Percentiles rank a stretch among this genome's conserved stretches.
Conservation (phyloP, 108 stramenopile genomes). For the Parmales sp. region DNA sequence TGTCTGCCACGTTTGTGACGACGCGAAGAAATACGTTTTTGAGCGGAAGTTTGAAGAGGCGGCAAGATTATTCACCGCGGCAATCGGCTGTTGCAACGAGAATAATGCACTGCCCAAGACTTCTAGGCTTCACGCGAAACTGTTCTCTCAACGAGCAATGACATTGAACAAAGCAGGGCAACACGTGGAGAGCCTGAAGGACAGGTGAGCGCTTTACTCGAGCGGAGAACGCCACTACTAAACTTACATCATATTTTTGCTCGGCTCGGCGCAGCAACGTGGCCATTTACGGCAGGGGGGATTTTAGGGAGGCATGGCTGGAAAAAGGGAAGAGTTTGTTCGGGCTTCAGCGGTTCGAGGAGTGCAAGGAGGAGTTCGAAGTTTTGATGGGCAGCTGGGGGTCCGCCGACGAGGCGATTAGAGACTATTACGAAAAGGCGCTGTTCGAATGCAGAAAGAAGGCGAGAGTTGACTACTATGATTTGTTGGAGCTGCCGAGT, state of each 20-base stretch:
- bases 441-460: slow-evolving; percentile 37
- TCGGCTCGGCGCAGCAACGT: slow-evolving; percentile 2
- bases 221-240: no score
- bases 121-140: no score
- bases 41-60: slow-evolving; percentile 26
- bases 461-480: slow-evolving; percentile 40
- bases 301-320: slow-evolving; percentile 29
- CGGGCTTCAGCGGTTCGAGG: slow-evolving; percentile 30
- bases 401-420: slow-evolving; percentile 18
- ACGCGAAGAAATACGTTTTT: slow-evolving; percentile 14
- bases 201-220: slow-evolving; percentile 27
- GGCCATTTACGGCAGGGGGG: neutral
- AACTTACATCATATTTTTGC: no score
- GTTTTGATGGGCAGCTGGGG: slow-evolving; percentile 34
- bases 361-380: slow-evolving; percentile 20
- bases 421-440: slow-evolving; percentile 39
- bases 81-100: no score
- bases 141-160: no score
- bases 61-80: slow-evolving; percentile 9
- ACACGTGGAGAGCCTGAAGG: slow-evolving; percentile 22
- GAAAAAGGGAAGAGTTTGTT: slow-evolving; percentile 28
- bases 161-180: no score
- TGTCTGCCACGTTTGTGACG: neutral
- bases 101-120: no score
- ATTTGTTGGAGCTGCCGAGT: slow-evolving; percentile 21